Percentiles rank a stretch among this genome's conserved stretches.
phyloP scores from a whole-genome alignment of 2,329 filamentous ascomycete species.

The Coniochaeta sp. region DNA sequence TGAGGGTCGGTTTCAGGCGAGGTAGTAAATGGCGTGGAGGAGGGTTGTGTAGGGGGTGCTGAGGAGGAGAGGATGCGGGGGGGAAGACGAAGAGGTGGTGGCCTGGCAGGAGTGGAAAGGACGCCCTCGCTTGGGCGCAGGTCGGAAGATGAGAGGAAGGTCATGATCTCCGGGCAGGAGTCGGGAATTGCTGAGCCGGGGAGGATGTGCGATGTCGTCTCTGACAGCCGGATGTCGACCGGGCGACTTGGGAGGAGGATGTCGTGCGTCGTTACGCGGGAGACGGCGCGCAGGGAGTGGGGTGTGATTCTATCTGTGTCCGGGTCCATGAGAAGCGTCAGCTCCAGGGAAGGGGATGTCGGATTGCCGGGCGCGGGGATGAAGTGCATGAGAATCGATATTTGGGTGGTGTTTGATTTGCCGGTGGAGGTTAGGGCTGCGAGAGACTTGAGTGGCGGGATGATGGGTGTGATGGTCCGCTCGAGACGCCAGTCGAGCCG shows the following conservation, averaged over 20 bases:
- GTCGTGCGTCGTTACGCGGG: conserved; percentile 29
- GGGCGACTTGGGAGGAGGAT: conserved; percentile 36
- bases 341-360: conserved; percentile 26
- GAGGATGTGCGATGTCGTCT: conserved; percentile 26
- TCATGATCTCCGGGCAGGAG: conserved; percentile 25
- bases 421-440: conserved; percentile 26
- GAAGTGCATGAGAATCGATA: conserved; percentile 40
- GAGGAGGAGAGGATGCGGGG: not conserved
- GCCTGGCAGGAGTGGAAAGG: conserved; percentile 35
- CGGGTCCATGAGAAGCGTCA: conserved; percentile 24
- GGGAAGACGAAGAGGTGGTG: not conserved
- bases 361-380: conserved; percentile 23
- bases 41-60: too few species aligned
- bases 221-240: conserved; percentile 42
- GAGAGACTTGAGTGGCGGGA: conserved; percentile 41
- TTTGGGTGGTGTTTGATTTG: conserved; percentile 15
- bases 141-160: conserved; percentile 36
- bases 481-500: conserved; percentile 11
- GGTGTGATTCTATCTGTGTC: conserved; percentile 24
- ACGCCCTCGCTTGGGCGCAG: conserved; percentile 42
- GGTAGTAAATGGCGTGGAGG: conserved; percentile 5
- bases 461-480: conserved; percentile 35
- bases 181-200: conserved; percentile 15
- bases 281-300: conserved; percentile 30
- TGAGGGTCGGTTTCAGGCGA: conserved; percentile 10